Conservation (phyloP, 2,329 filamentous ascomycete genomes). For the Cladosporium sp. region DNA sequence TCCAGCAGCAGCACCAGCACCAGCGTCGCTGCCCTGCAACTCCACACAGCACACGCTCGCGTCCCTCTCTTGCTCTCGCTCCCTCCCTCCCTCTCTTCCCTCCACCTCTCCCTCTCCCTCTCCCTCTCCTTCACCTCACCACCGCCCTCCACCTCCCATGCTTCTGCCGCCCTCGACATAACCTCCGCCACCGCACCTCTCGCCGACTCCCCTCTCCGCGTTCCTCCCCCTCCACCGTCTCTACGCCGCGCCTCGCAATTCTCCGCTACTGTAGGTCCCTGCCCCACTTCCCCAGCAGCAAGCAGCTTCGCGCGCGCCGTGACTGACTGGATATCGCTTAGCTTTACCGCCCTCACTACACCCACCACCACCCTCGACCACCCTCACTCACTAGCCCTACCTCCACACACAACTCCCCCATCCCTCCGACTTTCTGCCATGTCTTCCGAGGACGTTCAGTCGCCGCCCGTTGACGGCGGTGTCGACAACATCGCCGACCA, state of each 20-base stretch:
- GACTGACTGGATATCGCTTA: slow-evolving; percentile 11
- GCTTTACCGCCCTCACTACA: slow-evolving; percentile 15
- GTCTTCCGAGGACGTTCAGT: slow-evolving; percentile 36
- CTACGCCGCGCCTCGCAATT: neutral
- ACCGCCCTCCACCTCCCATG: neutral
- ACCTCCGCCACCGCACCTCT: slow-evolving; percentile 4
- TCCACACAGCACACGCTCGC: slow-evolving; percentile 10
- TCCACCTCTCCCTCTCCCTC: slow-evolving; percentile 2
- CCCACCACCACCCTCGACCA: neutral
- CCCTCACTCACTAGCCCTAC: slow-evolving; percentile 9
- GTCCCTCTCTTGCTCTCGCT: neutral
- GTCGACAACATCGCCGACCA: slow-evolving; percentile 43
- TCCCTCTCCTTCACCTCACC: neutral
- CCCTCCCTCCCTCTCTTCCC: neutral
- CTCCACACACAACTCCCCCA: neutral
- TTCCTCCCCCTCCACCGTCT: slow-evolving; percentile 11
- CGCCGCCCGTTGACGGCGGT: slow-evolving; percentile 33
- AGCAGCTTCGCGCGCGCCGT: slow-evolving; percentile 17
- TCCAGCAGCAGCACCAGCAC: neutral
- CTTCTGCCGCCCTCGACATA: neutral
- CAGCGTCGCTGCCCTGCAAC: neutral
- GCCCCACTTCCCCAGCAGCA: slow-evolving; percentile 20
- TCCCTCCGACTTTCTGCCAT: slow-evolving; percentile 25
- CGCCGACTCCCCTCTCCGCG: slow-evolving; percentile 8
- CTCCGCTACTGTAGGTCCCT: slow-evolving; percentile 15